Evolutionary conservation across 768 basidiomycete genomes (phyloP).

Genomic region (Chalciporus sphaerocephalus): DNA sequence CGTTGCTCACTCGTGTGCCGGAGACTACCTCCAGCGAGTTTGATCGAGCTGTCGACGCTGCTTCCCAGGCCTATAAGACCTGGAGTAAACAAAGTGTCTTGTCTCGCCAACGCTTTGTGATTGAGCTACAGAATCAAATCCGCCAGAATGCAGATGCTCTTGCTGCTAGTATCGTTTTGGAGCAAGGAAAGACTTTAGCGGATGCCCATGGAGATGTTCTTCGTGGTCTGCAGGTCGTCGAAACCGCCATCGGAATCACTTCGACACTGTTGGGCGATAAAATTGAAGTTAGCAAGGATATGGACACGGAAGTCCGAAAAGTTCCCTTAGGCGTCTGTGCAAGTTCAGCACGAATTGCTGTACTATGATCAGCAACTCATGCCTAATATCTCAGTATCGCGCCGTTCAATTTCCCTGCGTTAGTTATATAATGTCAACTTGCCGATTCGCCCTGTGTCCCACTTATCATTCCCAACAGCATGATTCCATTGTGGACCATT

Average conservation of each 20-base stretch:
- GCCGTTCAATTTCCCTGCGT: constrained; percentile 92
- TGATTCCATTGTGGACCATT: constrained; percentile 98
- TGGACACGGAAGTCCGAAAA: constrained; percentile 88
- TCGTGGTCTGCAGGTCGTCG: constrained; percentile 87
- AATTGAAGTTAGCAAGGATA: constrained; percentile 92
- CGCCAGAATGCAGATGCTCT: constrained; percentile 83
- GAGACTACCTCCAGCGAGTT: constrained; percentile 84
- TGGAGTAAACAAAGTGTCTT: constrained; percentile 88
- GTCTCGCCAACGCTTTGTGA: constrained; percentile 78
- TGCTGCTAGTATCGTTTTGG: constrained; percentile 84
- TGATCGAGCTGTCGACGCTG: constrained; percentile 75
- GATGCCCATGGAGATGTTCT: constrained; percentile 95
- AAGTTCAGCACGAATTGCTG: constrained; percentile 33
- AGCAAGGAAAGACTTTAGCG: constrained; percentile 92
- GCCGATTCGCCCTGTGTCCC: background rate
- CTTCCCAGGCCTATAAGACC: constrained; percentile 78
- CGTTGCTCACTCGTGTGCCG: constrained; percentile 82
- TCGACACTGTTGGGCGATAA: constrained; percentile 86
- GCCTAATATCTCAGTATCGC: constrained; percentile 46
- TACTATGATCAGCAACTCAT: background rate
- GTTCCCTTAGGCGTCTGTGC: constrained; percentile 87
- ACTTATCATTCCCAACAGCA: constrained; percentile 39
- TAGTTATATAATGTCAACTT: constrained; percentile 23
- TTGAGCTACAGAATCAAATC: constrained; percentile 89
- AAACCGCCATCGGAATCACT: constrained; percentile 76